phyloP scores from a whole-genome alignment of 306 rosid species.

The Castanea crenata region DNA sequence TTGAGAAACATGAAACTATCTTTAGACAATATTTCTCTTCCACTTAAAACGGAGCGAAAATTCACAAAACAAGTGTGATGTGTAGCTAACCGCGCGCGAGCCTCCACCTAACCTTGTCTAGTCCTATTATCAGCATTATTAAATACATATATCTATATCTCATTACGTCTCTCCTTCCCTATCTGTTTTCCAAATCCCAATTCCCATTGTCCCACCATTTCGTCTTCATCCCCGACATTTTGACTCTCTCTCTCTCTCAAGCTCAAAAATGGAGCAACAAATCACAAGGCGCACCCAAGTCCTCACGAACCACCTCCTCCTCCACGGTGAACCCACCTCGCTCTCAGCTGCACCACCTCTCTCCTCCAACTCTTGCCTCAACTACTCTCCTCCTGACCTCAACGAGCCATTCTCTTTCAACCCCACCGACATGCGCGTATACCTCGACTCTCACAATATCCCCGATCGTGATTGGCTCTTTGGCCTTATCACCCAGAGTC shows the following conservation, averaged over 20 bases:
- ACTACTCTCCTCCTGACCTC: conserved; percentile 47
- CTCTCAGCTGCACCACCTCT: neutral
- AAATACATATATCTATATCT: too few relatives aligned
- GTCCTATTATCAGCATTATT: too few relatives aligned
- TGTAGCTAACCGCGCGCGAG: too few relatives aligned
- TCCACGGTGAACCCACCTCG: conserved; percentile 1
- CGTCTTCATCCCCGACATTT: too few relatives aligned
- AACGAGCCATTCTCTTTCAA: conserved; percentile 40
- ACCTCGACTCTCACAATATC: conserved; percentile 68
- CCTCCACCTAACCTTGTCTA: too few relatives aligned
- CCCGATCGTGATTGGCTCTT: conserved; percentile 78
- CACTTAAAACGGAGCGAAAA: too few relatives aligned
- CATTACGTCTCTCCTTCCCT: neutral
- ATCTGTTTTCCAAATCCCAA: neutral
- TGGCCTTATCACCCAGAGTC: conserved; percentile 58
- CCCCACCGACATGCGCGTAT: conserved; percentile 50
- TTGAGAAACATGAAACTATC: too few relatives aligned
- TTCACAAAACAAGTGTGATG: too few relatives aligned
- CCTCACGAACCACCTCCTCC: conserved; percentile 39
- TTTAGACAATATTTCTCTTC: too few relatives aligned
- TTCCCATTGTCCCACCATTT: neutral
- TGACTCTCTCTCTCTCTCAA: too few relatives aligned
- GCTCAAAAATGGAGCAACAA: conserved; percentile 35
- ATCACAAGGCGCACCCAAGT: conserved; percentile 47
- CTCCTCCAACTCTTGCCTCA: conserved; percentile 36